These are phyloP conservation scores for Emericellopsis terricola DNA, from an alignment of 495 filamentous ascomycete genomes.

Conservation along the genomic window DNA sequence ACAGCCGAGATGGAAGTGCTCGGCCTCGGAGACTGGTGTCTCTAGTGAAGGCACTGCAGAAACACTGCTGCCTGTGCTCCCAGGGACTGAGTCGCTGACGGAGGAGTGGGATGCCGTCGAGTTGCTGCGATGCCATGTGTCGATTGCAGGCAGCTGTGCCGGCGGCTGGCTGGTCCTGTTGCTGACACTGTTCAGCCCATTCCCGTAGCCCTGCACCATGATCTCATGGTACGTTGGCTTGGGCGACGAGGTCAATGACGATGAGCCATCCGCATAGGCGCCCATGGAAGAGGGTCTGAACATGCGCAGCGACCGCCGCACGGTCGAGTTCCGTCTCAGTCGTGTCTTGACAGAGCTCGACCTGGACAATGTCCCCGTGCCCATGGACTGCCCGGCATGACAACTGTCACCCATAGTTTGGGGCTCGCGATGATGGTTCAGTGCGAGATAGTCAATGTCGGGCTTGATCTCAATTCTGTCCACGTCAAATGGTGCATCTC, in stretches of 20 bases:
- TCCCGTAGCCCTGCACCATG: constrained; percentile 22
- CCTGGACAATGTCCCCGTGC: neutral
- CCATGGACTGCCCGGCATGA: neutral
- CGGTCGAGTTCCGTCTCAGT: constrained; percentile 9
- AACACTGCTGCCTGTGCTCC: too few species aligned
- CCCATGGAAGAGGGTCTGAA: too few species aligned
- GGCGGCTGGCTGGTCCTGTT: constrained; percentile 1
- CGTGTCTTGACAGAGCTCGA: constrained; percentile 4
- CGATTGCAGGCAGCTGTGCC: too few species aligned
- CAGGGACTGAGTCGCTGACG: too few species aligned
- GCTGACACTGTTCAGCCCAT: constrained; percentile 10
- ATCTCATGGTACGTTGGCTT: constrained; percentile 18
- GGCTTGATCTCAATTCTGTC: constrained; percentile 18
- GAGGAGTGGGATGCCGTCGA: too few species aligned
- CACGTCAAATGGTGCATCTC: neutral
- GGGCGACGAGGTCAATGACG: too few species aligned
- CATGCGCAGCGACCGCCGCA: constrained; percentile 13
- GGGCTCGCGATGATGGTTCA: constrained; percentile 10
- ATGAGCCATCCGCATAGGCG: too few species aligned
- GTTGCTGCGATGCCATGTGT: too few species aligned
- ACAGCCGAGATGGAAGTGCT: too few species aligned
- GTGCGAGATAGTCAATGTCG: constrained; percentile 21
- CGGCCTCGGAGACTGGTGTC: too few species aligned
- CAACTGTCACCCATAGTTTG: neutral
- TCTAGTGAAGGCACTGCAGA: too few species aligned